Evolutionary conservation across 345 rosid species (phyloP).

Genomic region (Pelargonium nanum): DNA sequence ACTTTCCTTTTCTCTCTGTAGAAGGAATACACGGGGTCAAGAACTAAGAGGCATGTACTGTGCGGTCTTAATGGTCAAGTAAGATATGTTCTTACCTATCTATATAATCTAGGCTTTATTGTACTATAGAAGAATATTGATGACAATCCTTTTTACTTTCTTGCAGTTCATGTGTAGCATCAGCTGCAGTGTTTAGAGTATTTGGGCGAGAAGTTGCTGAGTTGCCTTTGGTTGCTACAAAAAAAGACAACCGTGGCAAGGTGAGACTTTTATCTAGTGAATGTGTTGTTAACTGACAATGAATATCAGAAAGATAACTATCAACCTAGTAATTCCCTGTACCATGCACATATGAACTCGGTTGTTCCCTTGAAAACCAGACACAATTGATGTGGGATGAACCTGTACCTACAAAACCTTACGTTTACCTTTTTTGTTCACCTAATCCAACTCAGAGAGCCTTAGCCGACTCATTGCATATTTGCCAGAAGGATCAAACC

Average conservation of each 20-base stretch:
- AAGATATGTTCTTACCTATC: slow-evolving; percentile 3
- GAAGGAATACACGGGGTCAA: slow-evolving; percentile 29
- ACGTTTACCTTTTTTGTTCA: no score
- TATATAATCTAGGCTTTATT: neutral
- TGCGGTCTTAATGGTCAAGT: slow-evolving; percentile 39
- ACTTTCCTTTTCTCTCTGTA: slow-evolving; percentile 4
- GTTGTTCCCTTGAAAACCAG: no score
- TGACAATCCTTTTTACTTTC: neutral
- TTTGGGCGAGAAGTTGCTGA: slow-evolving; percentile 43
- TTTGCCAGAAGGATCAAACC: no score
- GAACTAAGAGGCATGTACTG: slow-evolving; percentile 45
- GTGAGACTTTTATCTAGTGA: slow-evolving; percentile 9
- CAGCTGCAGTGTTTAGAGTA: slow-evolving; percentile 30
- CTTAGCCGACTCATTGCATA: no score
- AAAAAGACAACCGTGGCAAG: slow-evolving; percentile 27
- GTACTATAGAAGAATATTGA: neutral
- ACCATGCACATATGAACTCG: no score
- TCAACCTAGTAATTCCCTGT: no score
- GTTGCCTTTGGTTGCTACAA: slow-evolving; percentile 41
- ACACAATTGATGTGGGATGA: no score
- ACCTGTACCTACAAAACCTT: no score
- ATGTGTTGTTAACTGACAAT: neutral
- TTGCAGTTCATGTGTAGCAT: slow-evolving; percentile 36
- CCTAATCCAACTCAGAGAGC: no score
- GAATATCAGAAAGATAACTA: no score